Evolutionary conservation across 352 stramenopile genomes (phyloP).

Genomic region (Pythium myriotylum): DNA sequence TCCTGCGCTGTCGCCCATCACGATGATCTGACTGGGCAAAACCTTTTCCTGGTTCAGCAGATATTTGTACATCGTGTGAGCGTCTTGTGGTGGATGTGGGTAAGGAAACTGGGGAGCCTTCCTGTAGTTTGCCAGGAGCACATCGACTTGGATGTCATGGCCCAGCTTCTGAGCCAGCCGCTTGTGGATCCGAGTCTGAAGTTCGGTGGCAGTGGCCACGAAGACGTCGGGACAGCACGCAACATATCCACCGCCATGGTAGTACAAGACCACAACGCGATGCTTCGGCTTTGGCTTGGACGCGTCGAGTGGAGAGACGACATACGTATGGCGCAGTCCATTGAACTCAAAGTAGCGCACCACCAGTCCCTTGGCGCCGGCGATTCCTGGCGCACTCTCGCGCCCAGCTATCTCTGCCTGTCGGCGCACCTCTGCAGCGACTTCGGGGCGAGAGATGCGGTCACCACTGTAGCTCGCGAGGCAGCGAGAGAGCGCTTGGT

Average conservation of each 20-base stretch:
- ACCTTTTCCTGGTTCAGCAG: constrained; percentile 49
- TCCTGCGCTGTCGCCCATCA: constrained; percentile 29
- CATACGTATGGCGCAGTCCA: constrained; percentile 51
- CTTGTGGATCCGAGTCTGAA: constrained; percentile 19
- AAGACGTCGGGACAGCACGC: constrained; percentile 43
- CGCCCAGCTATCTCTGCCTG: not conserved
- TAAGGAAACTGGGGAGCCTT: constrained; percentile 26
- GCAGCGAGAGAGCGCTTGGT: constrained; percentile 8
- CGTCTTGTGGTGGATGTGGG: constrained; percentile 17
- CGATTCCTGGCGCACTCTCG: not conserved
- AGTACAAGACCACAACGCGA: constrained; percentile 46
- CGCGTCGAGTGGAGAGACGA: constrained; percentile 5
- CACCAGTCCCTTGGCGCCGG: constrained; percentile 4
- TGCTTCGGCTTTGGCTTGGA: not conserved
- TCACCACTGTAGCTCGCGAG: constrained; percentile 17
- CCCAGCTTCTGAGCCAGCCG: constrained; percentile 16
- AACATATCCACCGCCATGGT: constrained; percentile 49
- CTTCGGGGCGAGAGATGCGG: not conserved
- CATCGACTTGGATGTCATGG: constrained; percentile 37
- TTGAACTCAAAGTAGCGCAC: constrained; percentile 39
- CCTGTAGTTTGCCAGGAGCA: constrained; percentile 32
- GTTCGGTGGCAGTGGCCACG: constrained; percentile 30
- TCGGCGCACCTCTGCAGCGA: constrained; percentile 1
- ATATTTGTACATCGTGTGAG: constrained; percentile 20
- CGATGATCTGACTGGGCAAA: constrained; percentile 31